Percentiles rank a stretch among this genome's conserved stretches.
Conservation (phyloP, 2,329 filamentous ascomycete species). For the Alternaria sp. region DNA sequence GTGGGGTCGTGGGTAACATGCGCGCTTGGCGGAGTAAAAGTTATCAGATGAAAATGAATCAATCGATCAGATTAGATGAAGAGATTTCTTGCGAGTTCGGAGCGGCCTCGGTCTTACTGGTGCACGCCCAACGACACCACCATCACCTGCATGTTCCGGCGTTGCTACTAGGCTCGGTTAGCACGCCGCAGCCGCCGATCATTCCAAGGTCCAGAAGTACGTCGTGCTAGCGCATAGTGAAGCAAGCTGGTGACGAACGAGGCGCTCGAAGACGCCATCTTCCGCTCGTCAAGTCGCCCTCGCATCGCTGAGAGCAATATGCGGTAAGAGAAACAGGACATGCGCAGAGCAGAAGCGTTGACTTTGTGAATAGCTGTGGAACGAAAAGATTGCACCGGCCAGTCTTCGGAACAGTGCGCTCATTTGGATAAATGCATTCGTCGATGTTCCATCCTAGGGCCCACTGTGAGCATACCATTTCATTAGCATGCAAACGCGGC, state of each 20-base stretch:
- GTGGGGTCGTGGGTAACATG: slow-evolving; percentile 27
- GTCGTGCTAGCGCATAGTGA: slow-evolving; percentile 15
- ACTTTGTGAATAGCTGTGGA: background rate
- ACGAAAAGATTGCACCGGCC: background rate
- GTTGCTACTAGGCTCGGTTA: slow-evolving; percentile 29
- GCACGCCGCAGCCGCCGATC: slow-evolving; percentile 24
- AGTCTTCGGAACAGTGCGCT: background rate
- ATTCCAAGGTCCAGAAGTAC: slow-evolving; percentile 10
- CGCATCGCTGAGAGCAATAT: background rate
- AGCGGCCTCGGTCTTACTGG: slow-evolving; percentile 20
- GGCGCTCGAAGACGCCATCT: slow-evolving; percentile 17
- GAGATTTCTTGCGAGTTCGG: slow-evolving; percentile 26
- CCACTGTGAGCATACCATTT: slow-evolving; percentile 1
- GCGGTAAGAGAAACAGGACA: background rate
- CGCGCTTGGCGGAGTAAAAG: slow-evolving; percentile 20
- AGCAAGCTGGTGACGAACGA: slow-evolving; percentile 33
- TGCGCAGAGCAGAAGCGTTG: background rate
- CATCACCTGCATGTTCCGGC: slow-evolving; percentile 27
- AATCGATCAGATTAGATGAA: slow-evolving; percentile 20
- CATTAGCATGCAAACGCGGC: background rate
- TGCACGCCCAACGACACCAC: slow-evolving; percentile 12
- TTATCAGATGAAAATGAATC: slow-evolving; percentile 40
- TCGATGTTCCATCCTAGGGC: background rate
- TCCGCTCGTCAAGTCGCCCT: background rate
- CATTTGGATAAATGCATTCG: background rate